A percentile compares a stretch with the other conserved stretches of the same genome.
Evolutionary conservation across 2,329 filamentous ascomycete species (phyloP).

Genomic region (Monilinia polystroma): DNA sequence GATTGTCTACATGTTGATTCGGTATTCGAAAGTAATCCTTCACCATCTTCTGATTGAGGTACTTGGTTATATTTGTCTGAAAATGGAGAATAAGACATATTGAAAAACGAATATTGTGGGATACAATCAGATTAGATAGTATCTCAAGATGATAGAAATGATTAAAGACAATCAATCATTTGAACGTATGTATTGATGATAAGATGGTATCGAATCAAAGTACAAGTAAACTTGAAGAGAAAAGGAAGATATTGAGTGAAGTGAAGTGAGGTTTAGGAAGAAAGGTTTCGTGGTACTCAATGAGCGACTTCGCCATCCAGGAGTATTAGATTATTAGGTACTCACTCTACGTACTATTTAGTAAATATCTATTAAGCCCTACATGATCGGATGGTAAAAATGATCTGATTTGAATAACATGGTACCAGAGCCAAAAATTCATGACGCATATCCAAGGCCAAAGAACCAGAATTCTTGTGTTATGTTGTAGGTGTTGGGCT

Average conservation of each 20-base stretch:
- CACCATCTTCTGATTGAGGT: slow-evolving; percentile 23
- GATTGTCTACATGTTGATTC: slow-evolving; percentile 9
- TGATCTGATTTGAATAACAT: slow-evolving; percentile 10
- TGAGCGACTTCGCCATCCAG: slow-evolving; percentile 15
- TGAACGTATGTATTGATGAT: neutral
- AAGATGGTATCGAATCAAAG: neutral
- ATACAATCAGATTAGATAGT: neutral
- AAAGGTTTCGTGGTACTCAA: slow-evolving; percentile 1
- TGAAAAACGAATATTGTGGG: neutral
- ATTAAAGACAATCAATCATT: neutral
- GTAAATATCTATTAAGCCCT: neutral
- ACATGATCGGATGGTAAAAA: neutral
- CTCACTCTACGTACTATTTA: neutral
- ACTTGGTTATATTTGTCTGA: slow-evolving; percentile 24
- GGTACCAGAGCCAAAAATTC: neutral
- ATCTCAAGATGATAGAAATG: neutral
- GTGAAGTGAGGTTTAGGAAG: slow-evolving; percentile 15
- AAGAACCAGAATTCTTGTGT: neutral
- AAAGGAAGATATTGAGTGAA: slow-evolving; percentile 1
- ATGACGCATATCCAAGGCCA: slow-evolving; percentile 14
- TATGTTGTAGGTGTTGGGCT: neutral
- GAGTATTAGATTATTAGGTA: neutral
- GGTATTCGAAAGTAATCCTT: slow-evolving; percentile 15
- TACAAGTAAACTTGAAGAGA: neutral
- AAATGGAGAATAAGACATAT: slow-evolving; percentile 20